A percentile compares a stretch with the other conserved stretches of the same genome.
These are phyloP conservation scores for Trichoderma pleuroti DNA, from an alignment of 2,329 filamentous ascomycete species.

Conservation along the genomic window DNA sequence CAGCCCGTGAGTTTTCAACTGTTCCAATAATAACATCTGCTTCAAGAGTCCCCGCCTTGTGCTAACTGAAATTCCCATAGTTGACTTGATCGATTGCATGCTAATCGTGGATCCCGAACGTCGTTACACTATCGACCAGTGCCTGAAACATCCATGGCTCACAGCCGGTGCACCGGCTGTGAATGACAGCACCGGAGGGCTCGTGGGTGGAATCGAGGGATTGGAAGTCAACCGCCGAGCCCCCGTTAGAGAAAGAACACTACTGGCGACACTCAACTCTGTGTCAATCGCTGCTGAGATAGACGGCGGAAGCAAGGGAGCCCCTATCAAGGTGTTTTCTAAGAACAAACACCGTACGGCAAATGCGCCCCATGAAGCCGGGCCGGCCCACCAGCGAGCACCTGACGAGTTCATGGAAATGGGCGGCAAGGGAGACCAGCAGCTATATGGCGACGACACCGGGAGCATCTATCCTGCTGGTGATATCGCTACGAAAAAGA, in stretches of 20 bases:
- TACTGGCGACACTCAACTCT: constrained; percentile 78
- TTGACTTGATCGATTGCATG: constrained; percentile 95
- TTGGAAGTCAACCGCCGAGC: constrained; percentile 84
- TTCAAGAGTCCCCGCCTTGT: not conserved
- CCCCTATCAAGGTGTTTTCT: constrained; percentile 67
- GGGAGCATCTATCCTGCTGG: constrained; percentile 46
- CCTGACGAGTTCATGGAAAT: constrained; percentile 77
- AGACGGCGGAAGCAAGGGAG: constrained; percentile 53
- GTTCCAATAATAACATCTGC: not conserved
- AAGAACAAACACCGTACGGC: constrained; percentile 57
- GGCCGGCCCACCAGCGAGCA: constrained; percentile 63
- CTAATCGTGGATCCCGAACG: constrained; percentile 80
- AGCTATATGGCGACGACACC: constrained; percentile 65
- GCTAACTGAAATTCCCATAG: constrained; percentile 11
- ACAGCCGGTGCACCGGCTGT: constrained; percentile 58
- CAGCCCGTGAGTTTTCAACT: constrained; percentile 55
- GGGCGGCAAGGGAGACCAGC: constrained; percentile 81
- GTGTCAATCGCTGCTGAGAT: constrained; percentile 54
- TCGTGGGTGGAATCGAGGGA: constrained; percentile 79
- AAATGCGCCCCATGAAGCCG: constrained; percentile 53
- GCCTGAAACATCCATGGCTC: constrained; percentile 87
- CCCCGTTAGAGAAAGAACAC: constrained; percentile 74
- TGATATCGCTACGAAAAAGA: constrained; percentile 30
- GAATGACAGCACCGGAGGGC: constrained; percentile 85
- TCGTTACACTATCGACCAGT: constrained; percentile 85